Conservation (phyloP, 2,329 filamentous ascomycete genomes). For the Amphichorda felina region DNA sequence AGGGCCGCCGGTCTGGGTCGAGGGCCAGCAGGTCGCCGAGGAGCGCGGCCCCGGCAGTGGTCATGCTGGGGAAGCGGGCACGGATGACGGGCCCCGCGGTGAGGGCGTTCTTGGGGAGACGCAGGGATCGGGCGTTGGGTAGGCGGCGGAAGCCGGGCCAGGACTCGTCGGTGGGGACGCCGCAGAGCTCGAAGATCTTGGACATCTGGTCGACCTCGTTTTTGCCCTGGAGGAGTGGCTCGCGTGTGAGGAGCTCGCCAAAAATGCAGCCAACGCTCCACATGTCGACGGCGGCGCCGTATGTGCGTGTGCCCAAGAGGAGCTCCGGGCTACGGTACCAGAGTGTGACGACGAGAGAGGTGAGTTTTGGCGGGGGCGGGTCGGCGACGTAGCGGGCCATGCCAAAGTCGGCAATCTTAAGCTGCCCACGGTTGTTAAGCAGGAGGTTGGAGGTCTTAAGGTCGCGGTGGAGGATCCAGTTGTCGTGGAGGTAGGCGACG, state of each 20-base stretch:
- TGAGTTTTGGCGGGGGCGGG: constrained; percentile 63
- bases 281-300: constrained; percentile 73
- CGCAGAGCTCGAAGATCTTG: constrained; percentile 81
- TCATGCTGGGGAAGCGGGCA: constrained; percentile 71
- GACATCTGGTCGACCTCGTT: constrained; percentile 89
- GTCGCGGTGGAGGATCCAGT: constrained; percentile 89
- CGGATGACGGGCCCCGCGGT: constrained; percentile 47
- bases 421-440: constrained; percentile 85
- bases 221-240: constrained; percentile 73
- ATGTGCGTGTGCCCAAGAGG: constrained; percentile 66
- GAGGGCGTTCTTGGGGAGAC: constrained; percentile 43
- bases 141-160: constrained; percentile 85
- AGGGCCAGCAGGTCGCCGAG: constrained; percentile 60
- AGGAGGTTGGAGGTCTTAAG: constrained; percentile 90
- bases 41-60: constrained; percentile 58
- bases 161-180: constrained; percentile 66
- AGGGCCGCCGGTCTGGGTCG: constrained; percentile 60
- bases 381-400: constrained; percentile 87
- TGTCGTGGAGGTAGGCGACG: constrained; percentile 72
- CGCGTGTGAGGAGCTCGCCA: constrained; percentile 74
- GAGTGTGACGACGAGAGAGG: constrained; percentile 86
- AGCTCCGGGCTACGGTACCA: constrained; percentile 95
- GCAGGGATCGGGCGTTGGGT: constrained; percentile 73
- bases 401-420: constrained; percentile 96
- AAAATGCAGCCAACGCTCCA: constrained; percentile 97